Conservation (phyloP, 176 grass and related monocot species). For the Raddia distichophylla region DNA sequence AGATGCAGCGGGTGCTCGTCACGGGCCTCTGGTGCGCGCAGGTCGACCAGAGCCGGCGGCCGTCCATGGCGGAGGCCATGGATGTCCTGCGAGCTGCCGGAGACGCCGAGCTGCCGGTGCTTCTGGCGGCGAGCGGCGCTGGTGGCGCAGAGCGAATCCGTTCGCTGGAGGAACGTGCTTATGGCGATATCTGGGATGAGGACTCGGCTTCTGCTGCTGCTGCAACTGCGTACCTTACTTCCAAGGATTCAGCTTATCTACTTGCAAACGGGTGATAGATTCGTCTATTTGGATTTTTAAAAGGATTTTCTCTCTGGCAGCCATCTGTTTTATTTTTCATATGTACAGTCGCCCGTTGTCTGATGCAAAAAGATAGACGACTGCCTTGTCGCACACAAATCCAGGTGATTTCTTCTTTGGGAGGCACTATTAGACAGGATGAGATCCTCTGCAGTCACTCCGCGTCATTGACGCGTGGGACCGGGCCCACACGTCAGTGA, state of each 20-base stretch:
- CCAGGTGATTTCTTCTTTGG: too few species aligned
- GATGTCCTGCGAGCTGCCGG: not conserved
- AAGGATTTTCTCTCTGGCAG: too few species aligned
- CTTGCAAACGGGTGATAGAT: not conserved
- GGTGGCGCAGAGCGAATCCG: not conserved
- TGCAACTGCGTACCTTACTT: not conserved
- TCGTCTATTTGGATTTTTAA: not conserved
- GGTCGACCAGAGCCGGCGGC: not conserved
- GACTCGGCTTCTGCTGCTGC: not conserved
- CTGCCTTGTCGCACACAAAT: too few species aligned
- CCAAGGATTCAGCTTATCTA: slow-evolving; percentile 2
- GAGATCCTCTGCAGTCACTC: too few species aligned
- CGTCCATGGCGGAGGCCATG: not conserved
- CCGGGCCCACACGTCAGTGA: too few species aligned
- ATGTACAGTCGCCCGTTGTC: too few species aligned
- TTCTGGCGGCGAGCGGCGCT: not conserved
- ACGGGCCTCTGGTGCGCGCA: slow-evolving; percentile 2
- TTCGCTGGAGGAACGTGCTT: not conserved
- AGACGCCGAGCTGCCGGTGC: not conserved
- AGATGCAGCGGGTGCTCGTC: slow-evolving; percentile 19
- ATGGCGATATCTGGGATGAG: not conserved
- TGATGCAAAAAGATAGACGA: too few species aligned
- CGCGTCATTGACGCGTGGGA: too few species aligned
- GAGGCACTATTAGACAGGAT: too few species aligned
- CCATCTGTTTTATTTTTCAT: too few species aligned